phyloP scores from a whole-genome alignment of 2,329 filamentous ascomycete species.

The Colletotrichum sp. region DNA sequence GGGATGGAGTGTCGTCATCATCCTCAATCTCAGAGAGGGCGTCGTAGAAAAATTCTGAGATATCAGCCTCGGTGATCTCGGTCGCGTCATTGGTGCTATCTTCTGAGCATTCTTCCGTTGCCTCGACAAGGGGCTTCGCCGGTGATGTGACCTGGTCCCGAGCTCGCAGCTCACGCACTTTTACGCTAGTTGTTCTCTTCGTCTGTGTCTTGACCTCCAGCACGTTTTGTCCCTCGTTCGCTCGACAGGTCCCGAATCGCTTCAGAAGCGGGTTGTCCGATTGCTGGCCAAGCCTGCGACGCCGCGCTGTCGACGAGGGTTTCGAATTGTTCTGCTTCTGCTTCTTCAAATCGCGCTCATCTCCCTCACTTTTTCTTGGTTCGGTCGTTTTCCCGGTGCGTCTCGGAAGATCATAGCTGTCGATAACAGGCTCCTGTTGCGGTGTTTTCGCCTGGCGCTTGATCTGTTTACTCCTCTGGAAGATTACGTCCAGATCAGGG shows the following conservation, averaged over 20 bases:
- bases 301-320: not conserved
- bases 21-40: slow-evolving; percentile 2
- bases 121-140: not conserved
- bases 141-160: not conserved
- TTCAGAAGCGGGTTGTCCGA: not conserved
- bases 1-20: not conserved
- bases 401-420: not conserved
- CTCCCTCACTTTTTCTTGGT: not conserved
- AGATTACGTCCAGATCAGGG: slow-evolving; percentile 40
- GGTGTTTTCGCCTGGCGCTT: not conserved
- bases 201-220: not conserved
- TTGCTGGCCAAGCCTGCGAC: slow-evolving; percentile 14
- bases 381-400: not conserved
- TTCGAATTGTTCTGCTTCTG: not conserved
- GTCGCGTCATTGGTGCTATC: not conserved
- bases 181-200: not conserved
- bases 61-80: slow-evolving; percentile 16
- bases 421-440: slow-evolving; percentile 1
- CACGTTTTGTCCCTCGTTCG: not conserved
- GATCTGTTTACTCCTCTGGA: slow-evolving; percentile 17
- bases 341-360: not conserved
- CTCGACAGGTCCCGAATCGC: not conserved
- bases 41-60: slow-evolving; percentile 10
- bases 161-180: not conserved
- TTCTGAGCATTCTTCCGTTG: not conserved